A percentile compares a stretch with the other conserved stretches of the same genome.
Evolutionary conservation across 2,329 filamentous ascomycete species (phyloP).

Genomic region (Colletotrichum paranaense): DNA sequence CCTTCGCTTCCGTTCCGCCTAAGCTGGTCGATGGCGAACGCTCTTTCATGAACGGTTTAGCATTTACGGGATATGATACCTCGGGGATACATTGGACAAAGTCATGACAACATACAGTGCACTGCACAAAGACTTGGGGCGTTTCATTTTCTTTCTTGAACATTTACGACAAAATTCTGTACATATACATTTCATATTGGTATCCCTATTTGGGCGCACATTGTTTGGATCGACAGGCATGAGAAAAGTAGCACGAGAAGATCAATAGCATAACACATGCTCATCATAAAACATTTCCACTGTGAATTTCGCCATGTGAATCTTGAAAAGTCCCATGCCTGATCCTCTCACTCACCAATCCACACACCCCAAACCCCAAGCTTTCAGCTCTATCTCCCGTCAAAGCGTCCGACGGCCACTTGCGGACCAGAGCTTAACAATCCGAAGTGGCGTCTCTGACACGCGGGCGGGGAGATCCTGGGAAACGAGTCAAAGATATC

Average conservation of each 20-base stretch:
- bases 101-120: conserved; percentile 13
- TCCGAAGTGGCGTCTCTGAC: not conserved
- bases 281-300: too few species aligned
- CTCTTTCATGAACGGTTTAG: conserved; percentile 17
- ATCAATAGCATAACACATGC: too few species aligned
- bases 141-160: conserved; percentile 12
- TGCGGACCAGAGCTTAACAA: not conserved
- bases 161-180: conserved; percentile 41
- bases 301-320: too few species aligned
- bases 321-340: too few species aligned
- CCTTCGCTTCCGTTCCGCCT: conserved; percentile 35
- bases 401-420: conserved; percentile 1
- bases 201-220: too few species aligned
- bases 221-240: too few species aligned
- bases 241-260: too few species aligned
- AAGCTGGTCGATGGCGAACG: conserved; percentile 32
- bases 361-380: not conserved
- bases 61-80: conserved; percentile 35
- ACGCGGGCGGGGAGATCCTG: conserved; percentile 1
- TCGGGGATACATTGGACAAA: conserved; percentile 6
- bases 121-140: conserved; percentile 6
- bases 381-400: not conserved
- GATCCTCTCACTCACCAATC: too few species aligned
- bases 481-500: not conserved
- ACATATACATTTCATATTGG: too few species aligned